Evolutionary conservation across 2,329 filamentous ascomycete genomes (phyloP).

Genomic region (Penicillium sumatraense): DNA sequence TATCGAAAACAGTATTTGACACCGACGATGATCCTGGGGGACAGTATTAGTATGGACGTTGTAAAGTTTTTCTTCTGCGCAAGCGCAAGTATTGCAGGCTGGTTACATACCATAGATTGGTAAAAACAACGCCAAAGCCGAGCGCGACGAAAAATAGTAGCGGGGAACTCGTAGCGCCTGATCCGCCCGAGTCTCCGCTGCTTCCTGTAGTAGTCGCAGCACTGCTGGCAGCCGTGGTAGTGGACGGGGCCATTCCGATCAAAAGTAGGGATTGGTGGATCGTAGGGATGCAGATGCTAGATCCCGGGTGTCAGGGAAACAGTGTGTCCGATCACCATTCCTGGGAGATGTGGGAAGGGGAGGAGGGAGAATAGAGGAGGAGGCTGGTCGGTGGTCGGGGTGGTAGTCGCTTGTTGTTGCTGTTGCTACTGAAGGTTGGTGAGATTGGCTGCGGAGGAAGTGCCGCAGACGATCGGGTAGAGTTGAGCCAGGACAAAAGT

Average conservation of each 20-base stretch:
- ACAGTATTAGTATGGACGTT: not conserved
- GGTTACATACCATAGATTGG: slow-evolving; percentile 95
- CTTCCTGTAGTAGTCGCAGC: slow-evolving; percentile 34
- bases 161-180: slow-evolving; percentile 68
- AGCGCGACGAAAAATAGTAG: slow-evolving; percentile 92
- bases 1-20: slow-evolving; percentile 99
- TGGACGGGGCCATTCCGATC: slow-evolving; percentile 34
- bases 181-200: slow-evolving; percentile 36
- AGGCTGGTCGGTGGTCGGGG: no score
- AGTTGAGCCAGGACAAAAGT: not conserved
- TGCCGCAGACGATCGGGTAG: no score
- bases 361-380: no score
- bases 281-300: not conserved
- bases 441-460: no score
- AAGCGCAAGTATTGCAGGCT: no score
- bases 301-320: not conserved
- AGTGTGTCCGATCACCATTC: slow-evolving; percentile 6
- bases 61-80: not conserved
- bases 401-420: not conserved
- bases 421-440: no score
- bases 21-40: slow-evolving; percentile 93
- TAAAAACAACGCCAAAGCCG: slow-evolving; percentile 97
- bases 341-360: no score
- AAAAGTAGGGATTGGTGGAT: not conserved
- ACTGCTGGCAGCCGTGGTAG: slow-evolving; percentile 29